Conservation (phyloP, 192 early-diverging fungal genomes). For the Glomus cerebriforme region DNA sequence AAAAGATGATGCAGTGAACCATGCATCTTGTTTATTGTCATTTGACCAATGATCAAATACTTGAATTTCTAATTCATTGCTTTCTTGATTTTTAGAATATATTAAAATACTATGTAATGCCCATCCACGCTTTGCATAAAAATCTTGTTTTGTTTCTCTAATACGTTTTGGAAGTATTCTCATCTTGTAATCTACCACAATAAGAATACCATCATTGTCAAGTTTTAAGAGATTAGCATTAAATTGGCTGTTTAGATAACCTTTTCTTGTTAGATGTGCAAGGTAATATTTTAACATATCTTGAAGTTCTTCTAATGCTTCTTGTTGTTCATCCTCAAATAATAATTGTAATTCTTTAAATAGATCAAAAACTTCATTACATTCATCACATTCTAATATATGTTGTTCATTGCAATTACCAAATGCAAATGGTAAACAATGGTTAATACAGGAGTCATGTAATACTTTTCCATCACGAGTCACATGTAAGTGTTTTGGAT, state of each 20-base stretch:
- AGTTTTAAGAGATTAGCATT: neutral
- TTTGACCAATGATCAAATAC: neutral
- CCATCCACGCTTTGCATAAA: neutral
- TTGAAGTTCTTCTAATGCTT: neutral
- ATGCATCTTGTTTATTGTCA: neutral
- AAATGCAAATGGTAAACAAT: neutral
- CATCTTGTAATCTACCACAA: neutral
- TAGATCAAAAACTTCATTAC: neutral
- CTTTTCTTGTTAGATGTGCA: neutral
- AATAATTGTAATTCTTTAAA: neutral
- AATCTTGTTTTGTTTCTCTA: neutral
- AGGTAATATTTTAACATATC: neutral
- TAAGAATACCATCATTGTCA: neutral
- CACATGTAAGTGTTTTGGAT: neutral
- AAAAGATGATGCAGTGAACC: neutral
- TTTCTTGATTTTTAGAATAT: neutral
- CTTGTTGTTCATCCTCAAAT: neutral
- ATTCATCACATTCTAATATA: neutral
- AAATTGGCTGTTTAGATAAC: neutral
- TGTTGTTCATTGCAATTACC: neutral
- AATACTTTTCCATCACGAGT: neutral
- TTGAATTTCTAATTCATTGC: constrained; percentile 2
- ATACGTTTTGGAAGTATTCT: neutral
- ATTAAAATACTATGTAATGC: neutral
- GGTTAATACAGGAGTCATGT: neutral